Evolutionary conservation across 2,329 filamentous ascomycete genomes (phyloP), one percentile per base, ranked within the genome.

Genomic region (Aspergillus brunneoviolaceus): DNA sequence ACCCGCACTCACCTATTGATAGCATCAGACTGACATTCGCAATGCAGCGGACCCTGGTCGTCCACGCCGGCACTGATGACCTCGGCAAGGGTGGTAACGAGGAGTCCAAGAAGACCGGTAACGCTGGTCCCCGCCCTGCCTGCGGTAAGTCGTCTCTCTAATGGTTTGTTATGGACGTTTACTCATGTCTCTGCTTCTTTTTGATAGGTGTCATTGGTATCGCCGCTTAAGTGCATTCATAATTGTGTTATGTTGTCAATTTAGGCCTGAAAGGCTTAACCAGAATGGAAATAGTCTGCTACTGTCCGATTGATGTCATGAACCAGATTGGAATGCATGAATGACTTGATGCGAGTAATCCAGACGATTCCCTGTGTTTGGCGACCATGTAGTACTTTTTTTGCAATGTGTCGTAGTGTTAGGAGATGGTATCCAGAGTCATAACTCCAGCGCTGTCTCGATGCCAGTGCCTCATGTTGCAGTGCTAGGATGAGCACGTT

Each of bases 51-150:
- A 98, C 95, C 69, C 86, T 99, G 65, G 95, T 99, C 73, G 87
- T 96, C 74, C 95, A 99, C 84, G 88, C 84, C 70, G 95, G 95
- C 77, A 98, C 94, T 69, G 95, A 99, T 77, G 95, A 99, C 76
- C 91, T 99, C 67, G 95, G 95, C 80, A 91, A 90, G 85, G 92
- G 92, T 74, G 91, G 82, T 70, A 88, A 91, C 82, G 91, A 94
- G 82, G 92, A 98, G 84, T 96, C 92, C 74, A 92, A 96, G 85
- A 97, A 96, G 89, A 99, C 95, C 67, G 95, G 95, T 70, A 99
- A 98, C 79, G 95, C 95, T 76, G 95, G 95, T 73, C 79, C 83
- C 71, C 91, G 95, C 76, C 95, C 95, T 76, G 95, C 95, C 77
- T 99, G 95, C 82, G 95, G 95, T 91, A 85, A 76, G 86, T 79